These are phyloP conservation scores for Colletotrichum chlorophyti DNA, from an alignment of 2,329 filamentous ascomycete genomes.

Conservation along the genomic window DNA sequence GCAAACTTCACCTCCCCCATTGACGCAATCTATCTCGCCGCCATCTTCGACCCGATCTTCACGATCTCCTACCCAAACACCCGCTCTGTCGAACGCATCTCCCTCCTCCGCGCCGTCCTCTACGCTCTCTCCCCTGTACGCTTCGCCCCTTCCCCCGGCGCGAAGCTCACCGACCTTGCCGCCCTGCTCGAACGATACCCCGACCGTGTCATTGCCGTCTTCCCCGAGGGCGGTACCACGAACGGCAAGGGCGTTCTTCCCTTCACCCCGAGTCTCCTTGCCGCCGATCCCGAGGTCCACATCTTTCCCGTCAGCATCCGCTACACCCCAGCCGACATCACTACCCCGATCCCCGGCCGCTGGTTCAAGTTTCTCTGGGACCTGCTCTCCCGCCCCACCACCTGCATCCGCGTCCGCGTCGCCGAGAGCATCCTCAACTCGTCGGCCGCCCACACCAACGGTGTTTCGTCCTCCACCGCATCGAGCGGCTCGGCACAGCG, in stretches of 20 bases:
- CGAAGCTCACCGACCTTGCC: constrained; percentile 63
- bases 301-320: constrained; percentile 92
- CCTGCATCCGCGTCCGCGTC: constrained; percentile 89
- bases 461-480: constrained; percentile 35
- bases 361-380: constrained; percentile 84
- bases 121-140: constrained; percentile 72
- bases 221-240: constrained; percentile 93
- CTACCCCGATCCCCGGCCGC: constrained; percentile 82
- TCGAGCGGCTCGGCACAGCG: constrained; percentile 38
- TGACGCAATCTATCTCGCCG: constrained; percentile 91
- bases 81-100: constrained; percentile 76
- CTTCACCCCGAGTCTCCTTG: constrained; percentile 78
- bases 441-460: constrained; percentile 45
- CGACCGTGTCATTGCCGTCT: constrained; percentile 79
- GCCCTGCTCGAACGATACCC: constrained; percentile 73
- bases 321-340: constrained; percentile 88
- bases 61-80: constrained; percentile 82
- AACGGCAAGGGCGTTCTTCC: constrained; percentile 91
- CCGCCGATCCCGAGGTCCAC: constrained; percentile 69
- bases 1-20: constrained; percentile 92
- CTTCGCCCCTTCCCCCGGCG: constrained; percentile 49
- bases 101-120: constrained; percentile 76
- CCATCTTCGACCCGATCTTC: constrained; percentile 96
- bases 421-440: constrained; percentile 74
- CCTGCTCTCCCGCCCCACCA: constrained; percentile 82